Conservation (phyloP, 352 stramenopile genomes). For the Phytophthora litchii region DNA sequence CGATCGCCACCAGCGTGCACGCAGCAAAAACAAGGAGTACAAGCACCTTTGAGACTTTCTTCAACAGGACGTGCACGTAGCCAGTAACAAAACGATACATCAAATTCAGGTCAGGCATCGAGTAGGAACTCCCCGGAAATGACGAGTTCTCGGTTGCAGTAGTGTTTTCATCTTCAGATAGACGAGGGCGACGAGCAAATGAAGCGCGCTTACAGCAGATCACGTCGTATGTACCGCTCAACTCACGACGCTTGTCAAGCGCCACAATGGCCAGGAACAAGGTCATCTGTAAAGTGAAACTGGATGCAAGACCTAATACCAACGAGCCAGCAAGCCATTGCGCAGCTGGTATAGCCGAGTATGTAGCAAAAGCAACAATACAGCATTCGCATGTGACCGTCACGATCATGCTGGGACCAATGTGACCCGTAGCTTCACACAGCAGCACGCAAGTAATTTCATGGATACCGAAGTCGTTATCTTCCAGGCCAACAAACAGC, state of each 20-base stretch:
- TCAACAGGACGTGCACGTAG: constrained; percentile 51
- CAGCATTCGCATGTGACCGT: constrained; percentile 51
- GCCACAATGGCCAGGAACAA: constrained; percentile 64
- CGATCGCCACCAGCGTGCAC: constrained; percentile 56
- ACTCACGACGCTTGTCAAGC: constrained; percentile 73
- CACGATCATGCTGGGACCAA: constrained; percentile 67
- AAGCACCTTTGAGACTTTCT: constrained; percentile 55
- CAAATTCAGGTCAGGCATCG: constrained; percentile 29
- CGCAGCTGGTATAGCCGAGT: constrained; percentile 69
- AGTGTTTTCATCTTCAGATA: constrained; percentile 40
- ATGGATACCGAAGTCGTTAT: constrained; percentile 51
- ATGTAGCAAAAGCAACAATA: constrained; percentile 57
- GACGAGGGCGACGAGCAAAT: constrained; percentile 21
- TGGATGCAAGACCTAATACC: constrained; percentile 49
- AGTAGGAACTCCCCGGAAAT: constrained; percentile 37
- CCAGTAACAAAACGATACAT: constrained; percentile 47
- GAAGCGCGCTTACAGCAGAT: constrained; percentile 52
- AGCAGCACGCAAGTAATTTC: constrained; percentile 58
- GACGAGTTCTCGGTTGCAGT: constrained; percentile 34
- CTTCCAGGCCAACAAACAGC: constrained; percentile 56
- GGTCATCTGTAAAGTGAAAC: constrained; percentile 70
- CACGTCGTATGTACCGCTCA: constrained; percentile 63
- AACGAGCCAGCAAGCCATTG: constrained; percentile 69
- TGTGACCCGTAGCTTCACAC: constrained; percentile 49
- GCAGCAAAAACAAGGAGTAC: constrained; percentile 60